Evolutionary conservation across 805 yeast genomes (phyloP).

Genomic region (Myxozyma vanderwaltii): DNA sequence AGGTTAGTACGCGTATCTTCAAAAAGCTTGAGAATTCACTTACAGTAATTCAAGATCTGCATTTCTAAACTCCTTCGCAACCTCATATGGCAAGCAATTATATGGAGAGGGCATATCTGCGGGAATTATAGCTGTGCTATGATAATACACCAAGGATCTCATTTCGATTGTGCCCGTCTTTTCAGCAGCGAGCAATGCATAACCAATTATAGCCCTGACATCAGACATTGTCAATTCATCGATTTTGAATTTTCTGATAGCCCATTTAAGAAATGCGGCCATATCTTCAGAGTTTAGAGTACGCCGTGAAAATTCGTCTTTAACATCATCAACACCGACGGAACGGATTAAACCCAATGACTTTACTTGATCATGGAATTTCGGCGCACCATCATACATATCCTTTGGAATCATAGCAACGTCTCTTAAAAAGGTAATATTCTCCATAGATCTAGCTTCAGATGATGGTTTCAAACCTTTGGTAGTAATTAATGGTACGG

Average conservation of each 20-base stretch:
- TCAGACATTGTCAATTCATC: slow-evolving; percentile 29
- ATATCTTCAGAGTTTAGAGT: slow-evolving; percentile 36
- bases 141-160: slow-evolving; percentile 36
- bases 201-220: slow-evolving; percentile 27
- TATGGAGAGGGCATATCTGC: slow-evolving; percentile 41
- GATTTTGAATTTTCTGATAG: slow-evolving; percentile 19
- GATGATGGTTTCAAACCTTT: slow-evolving; percentile 41
- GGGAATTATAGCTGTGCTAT: slow-evolving; percentile 36
- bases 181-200: slow-evolving; percentile 36
- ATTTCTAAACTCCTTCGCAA: slow-evolving; percentile 30
- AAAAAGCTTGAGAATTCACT: not conserved
- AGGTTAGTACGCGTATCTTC: not conserved
- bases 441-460: slow-evolving; percentile 40
- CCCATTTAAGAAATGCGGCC: slow-evolving; percentile 40
- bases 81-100: slow-evolving; percentile 39
- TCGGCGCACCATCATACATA: slow-evolving; percentile 31
- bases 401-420: slow-evolving; percentile 40
- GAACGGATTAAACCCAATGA: slow-evolving; percentile 34
- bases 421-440: slow-evolving; percentile 35
- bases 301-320: slow-evolving; percentile 39
- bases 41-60: slow-evolving; percentile 33
- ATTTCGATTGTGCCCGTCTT: slow-evolving; percentile 34
- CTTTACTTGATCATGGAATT: slow-evolving; percentile 39
- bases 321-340: slow-evolving; percentile 37
- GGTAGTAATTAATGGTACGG: slow-evolving; percentile 41